These are phyloP conservation scores for Pichia sp. DNA, from an alignment of 1,139 yeast species.

Conservation along the genomic window DNA sequence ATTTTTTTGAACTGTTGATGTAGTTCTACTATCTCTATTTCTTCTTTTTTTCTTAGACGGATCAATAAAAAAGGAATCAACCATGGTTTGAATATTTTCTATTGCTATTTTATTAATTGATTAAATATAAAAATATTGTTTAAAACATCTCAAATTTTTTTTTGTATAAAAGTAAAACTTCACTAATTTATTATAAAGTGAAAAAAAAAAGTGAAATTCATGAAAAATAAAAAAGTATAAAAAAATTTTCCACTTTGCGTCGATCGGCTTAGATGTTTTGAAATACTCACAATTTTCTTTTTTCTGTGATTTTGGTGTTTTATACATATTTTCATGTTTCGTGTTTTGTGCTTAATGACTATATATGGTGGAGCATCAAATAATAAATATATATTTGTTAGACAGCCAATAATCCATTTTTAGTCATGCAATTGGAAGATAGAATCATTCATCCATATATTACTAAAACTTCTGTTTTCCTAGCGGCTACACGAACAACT, in stretches of 20 bases:
- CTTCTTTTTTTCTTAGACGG: conserved; percentile 52
- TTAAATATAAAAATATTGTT: not conserved
- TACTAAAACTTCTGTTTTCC: conserved; percentile 40
- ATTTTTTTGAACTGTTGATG: conserved; percentile 18
- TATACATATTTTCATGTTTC: not conserved
- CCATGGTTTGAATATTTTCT: conserved; percentile 29
- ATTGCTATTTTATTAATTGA: not conserved
- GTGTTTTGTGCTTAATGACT: not conserved
- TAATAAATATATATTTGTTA: not conserved
- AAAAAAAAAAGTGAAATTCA: not conserved
- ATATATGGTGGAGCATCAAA: not conserved
- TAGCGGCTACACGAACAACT: conserved; percentile 31
- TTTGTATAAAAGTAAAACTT: too few species aligned
- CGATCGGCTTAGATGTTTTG: too few species aligned
- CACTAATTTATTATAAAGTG: not conserved
- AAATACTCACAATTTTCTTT: too few species aligned
- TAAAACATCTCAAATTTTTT: too few species aligned
- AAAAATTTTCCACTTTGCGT: too few species aligned
- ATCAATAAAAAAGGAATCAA: conserved; percentile 58
- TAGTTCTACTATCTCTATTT: conserved; percentile 33
- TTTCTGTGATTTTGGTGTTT: too few species aligned
- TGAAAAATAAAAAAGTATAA: too few species aligned
- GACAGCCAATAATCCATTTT: not conserved
- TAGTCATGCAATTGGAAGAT: conserved; percentile 8
- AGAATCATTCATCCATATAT: conserved; percentile 22